Evolutionary conservation across 2,329 filamentous ascomycete species (phyloP), one percentile per base, ranked within the genome.

Genomic region (Aspergillus awamori): DNA sequence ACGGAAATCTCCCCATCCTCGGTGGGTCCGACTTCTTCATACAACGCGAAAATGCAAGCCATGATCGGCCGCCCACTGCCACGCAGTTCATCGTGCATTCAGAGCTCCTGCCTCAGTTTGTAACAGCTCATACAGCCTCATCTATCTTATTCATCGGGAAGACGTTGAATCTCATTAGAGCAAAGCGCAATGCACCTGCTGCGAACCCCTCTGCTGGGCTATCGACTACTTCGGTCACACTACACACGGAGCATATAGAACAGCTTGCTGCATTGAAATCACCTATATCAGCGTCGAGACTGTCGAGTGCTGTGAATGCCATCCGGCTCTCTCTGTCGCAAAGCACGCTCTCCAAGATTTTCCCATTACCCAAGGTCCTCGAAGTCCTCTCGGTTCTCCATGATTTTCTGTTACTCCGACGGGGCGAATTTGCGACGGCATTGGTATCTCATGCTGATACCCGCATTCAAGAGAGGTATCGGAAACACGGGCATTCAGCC

Each of bases 131-230:
- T 4, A 91, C 92, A 1, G 92, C 92, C 7, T 83, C 86, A 3
- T 97, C 93, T 0, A 92, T 98, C 74, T 80, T 97, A 5, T 97
- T 97, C 71, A 89, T 97, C 63, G 95, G 95, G 10, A 91, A 90
- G 65, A 96, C 93, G 0, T 81, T 98, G 51, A 92, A 96, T 68
- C 91, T 96, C 66, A 89, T 97, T 58, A 85, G 90, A 53, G 83
- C 85, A 11, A 77, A 79, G 53, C 75, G 76, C 8, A 77, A 76
- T 30, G 69, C 70, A 63, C 79, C 67, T 58, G 73, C 63, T 33
- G 67, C 68, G 2, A 67, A 69, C 48, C 67, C 71, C 41, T 72
- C 76, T 20, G 67, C 62, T 57, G 74, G 47, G 58, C 66, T 65
- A 65, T 69, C 62, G 1, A 86, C 89, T 1, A 83, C 85, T 1